Conservation (phyloP, 805 yeast species). For the Kodamaea fukazawae region DNA sequence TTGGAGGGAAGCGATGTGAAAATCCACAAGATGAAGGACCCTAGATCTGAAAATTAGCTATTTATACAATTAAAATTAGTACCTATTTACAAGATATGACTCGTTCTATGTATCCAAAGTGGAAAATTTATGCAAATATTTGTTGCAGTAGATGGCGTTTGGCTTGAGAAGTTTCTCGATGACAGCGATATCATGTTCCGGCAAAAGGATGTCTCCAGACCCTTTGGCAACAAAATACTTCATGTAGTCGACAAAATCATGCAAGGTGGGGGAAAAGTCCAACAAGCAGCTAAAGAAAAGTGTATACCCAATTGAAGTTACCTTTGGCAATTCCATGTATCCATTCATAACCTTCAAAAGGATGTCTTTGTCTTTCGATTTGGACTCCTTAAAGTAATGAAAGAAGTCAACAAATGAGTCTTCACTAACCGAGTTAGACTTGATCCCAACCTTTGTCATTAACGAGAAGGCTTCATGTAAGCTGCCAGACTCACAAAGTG, state of each 20-base stretch:
- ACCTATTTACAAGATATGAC: neutral
- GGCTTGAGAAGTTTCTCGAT: neutral
- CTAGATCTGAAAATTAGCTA: constrained; percentile 20
- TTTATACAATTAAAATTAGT: neutral
- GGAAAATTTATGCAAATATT: neutral
- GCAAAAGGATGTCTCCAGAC: neutral
- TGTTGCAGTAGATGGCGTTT: neutral
- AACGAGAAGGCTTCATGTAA: constrained; percentile 22
- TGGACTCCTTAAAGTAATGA: constrained; percentile 3
- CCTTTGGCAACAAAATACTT: neutral
- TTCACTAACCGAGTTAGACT: constrained; percentile 2
- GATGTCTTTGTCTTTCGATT: neutral
- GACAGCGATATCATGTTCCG: neutral
- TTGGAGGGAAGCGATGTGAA: constrained; percentile 51
- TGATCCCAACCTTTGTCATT: neutral
- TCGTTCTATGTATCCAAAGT: neutral
- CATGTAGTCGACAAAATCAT: neutral
- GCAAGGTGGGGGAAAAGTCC: neutral
- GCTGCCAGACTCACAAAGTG: constrained; percentile 26
- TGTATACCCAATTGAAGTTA: neutral
- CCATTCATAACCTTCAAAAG: neutral
- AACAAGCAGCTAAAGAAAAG: constrained; percentile 1
- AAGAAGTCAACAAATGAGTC: constrained; percentile 11
- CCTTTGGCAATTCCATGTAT: neutral
- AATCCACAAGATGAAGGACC: constrained; percentile 57